Base-by-base conservation (phyloP, 768 basidiomycete genomes). In the Fistulinella prunicolor region DNA sequence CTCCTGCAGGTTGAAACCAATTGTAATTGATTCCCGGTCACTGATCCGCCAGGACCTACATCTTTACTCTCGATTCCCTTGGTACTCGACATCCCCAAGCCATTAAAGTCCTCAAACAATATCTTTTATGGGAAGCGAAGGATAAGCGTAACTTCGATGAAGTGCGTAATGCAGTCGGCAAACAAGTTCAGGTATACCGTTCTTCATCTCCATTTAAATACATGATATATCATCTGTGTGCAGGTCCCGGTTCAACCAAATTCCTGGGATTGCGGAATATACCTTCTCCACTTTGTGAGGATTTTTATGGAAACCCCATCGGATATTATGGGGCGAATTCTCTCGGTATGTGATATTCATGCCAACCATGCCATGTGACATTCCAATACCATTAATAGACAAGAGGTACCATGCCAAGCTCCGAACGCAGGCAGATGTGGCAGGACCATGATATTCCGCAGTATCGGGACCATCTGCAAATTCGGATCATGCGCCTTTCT, bases 1-100 rank as follows among this genome's bases (percentile, higher is more conserved):
- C 20, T 40, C 21, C 13, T 9, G 16, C 6, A 23, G 12, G 8
- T 14, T 41, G 37, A 19, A 44, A 7, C 4, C 32, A 42, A 21
- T 16, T 36, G 21, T 23, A 21, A 48, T 37, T 37, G 19, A 50
- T 39, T 30, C 21, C 21, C 3, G 14, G 4, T 9, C 36, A 19
- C 42, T 26, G 19, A 41, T n/a, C n/a, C 4, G 0, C 6, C 60
- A 92, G 89, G 48, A 83, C 89, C 6, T 82, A 81, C 54, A 85
- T 99, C 28, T 84, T 94, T 62, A 91, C 85, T 0, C 79, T 99
- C 46, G 96, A 99, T 64, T 98, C 95, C 2, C 76, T 99, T 38
- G 86, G 87, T 5, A 70, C 73, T 13, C 70, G 72, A n/a, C 94
- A 97, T 66, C 73, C 74, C 0, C 74, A 80, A 26, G 91, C 82